A percentile compares a stretch with the other conserved stretches of the same genome.
Conservation (phyloP, 495 filamentous ascomycete genomes). For the Massariosphaeria phaeospora region DNA sequence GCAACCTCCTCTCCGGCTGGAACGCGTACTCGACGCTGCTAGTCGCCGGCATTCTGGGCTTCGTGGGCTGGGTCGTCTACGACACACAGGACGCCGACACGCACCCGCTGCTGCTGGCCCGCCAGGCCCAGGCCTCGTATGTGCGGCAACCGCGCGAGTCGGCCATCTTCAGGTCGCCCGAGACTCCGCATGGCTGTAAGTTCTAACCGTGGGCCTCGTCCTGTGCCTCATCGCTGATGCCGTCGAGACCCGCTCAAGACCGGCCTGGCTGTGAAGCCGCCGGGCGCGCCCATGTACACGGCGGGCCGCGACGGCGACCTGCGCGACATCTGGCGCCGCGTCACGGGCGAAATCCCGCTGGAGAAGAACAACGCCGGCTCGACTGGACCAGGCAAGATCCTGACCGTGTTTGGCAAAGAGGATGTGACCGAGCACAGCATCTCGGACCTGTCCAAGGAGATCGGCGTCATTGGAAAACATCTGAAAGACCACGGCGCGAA, state of each 20-base stretch:
- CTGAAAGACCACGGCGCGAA: slow-evolving; percentile 63
- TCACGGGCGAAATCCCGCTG: slow-evolving; percentile 55
- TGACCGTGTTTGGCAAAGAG: slow-evolving; percentile 74
- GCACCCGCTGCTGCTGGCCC: slow-evolving; percentile 82
- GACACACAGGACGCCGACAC: slow-evolving; percentile 72
- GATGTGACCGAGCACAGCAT: slow-evolving; percentile 65
- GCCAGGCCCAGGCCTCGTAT: slow-evolving; percentile 70
- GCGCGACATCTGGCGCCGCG: slow-evolving; percentile 84
- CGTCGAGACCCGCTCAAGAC: slow-evolving; percentile 59
- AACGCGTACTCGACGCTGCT: slow-evolving; percentile 66
- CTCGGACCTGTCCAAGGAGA: slow-evolving; percentile 72
- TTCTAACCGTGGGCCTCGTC: background rate
- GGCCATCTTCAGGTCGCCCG: slow-evolving; percentile 71
- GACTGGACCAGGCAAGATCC: slow-evolving; percentile 63
- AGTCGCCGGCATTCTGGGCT: slow-evolving; percentile 52
- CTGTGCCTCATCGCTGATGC: slow-evolving; percentile 2
- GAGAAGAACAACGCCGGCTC: slow-evolving; percentile 37
- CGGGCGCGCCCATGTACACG: slow-evolving; percentile 74
- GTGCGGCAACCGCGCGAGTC: slow-evolving; percentile 82
- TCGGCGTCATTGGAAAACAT: slow-evolving; percentile 77
- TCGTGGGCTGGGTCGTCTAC: slow-evolving; percentile 60
- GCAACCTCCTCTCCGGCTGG: slow-evolving; percentile 69
- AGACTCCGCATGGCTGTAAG: slow-evolving; percentile 67
- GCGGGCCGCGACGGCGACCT: slow-evolving; percentile 82
- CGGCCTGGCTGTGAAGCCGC: slow-evolving; percentile 80